phyloP scores from a whole-genome alignment of 1,284 basidiomycete genomes.

The Filobasidium uniguttulatum region DNA sequence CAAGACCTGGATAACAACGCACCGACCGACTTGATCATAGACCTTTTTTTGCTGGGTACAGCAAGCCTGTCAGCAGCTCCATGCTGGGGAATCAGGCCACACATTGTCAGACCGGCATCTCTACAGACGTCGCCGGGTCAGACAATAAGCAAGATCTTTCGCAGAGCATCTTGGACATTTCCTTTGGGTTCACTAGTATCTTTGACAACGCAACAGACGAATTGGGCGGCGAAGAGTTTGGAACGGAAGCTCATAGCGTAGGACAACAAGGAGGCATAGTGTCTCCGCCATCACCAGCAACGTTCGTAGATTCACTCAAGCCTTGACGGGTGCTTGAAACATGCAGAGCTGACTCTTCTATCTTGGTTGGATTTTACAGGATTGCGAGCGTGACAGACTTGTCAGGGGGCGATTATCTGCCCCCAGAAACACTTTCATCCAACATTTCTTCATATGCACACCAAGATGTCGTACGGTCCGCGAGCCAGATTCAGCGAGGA shows the following conservation, averaged over 20 bases:
- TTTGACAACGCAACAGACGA: not conserved
- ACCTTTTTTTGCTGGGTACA: too few relatives aligned
- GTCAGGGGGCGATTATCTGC: constrained; percentile 4
- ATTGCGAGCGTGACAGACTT: constrained; percentile 1
- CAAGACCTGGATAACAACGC: too few relatives aligned
- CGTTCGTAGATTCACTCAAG: not conserved
- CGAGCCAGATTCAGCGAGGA: constrained; percentile 1
- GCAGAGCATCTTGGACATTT: not conserved
- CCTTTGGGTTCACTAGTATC: too few relatives aligned
- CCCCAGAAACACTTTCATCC: not conserved
- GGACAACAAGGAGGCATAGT: not conserved
- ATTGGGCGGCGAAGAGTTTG: not conserved
- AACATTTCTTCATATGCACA: not conserved
- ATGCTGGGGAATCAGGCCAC: too few relatives aligned
- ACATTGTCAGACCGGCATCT: too few relatives aligned
- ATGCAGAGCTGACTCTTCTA: not conserved
- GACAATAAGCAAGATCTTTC: not conserved
- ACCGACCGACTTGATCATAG: too few relatives aligned
- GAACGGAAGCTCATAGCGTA: not conserved
- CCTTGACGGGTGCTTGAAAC: not conserved
- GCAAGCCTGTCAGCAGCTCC: too few relatives aligned
- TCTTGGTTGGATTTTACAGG: not conserved
- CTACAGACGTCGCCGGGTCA: not conserved
- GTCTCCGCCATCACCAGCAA: constrained; percentile 2
- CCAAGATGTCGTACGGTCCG: not conserved